Evolutionary conservation across 2,329 filamentous ascomycete species (phyloP).

Genomic region (Penicillium sumatraense): DNA sequence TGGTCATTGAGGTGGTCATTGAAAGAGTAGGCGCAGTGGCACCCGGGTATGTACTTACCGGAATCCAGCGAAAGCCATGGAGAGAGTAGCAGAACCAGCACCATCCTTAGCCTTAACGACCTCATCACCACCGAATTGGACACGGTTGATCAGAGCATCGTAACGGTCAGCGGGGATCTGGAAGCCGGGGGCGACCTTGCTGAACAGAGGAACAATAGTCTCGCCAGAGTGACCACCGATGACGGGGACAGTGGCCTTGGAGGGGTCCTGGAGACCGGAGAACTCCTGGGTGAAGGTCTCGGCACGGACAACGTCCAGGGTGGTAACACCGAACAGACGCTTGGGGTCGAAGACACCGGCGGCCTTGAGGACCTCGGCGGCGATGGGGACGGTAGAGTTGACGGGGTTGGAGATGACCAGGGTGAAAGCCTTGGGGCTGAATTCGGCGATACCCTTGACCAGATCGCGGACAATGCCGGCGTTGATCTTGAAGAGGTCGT

Average conservation of each 20-base stretch:
- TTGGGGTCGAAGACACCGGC: conserved; percentile 92
- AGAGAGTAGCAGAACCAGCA: conserved; percentile 85
- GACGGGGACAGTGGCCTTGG: conserved; percentile 84
- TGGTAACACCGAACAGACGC: conserved; percentile 97
- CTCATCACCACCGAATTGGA: conserved; percentile 98
- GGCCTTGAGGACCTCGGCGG: conserved; percentile 93
- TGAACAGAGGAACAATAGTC: conserved; percentile 97
- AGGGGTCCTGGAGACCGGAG: conserved; percentile 78
- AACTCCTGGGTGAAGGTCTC: conserved; percentile 94
- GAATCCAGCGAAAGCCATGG: conserved; percentile 95
- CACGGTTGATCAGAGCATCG: conserved; percentile 85
- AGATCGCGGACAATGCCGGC: conserved; percentile 96
- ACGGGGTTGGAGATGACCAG: conserved; percentile 99
- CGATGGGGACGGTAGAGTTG: conserved; percentile 98
- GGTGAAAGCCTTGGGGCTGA: conserved; percentile 89
- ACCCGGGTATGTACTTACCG: too few species aligned
- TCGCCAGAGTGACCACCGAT: conserved; percentile 97
- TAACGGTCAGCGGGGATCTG: conserved; percentile 88
- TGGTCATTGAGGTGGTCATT: background rate
- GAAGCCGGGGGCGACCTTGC: conserved; percentile 79
- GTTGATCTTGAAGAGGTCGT: conserved; percentile 99
- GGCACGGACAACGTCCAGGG: conserved; percentile 95
- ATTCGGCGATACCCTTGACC: conserved; percentile 83
- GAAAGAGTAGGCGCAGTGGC: conserved; percentile 23
- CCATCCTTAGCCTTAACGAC: conserved; percentile 95